Base-by-base conservation (phyloP, 495 filamentous ascomycete genomes). In the Talaromyces wortmannii region DNA sequence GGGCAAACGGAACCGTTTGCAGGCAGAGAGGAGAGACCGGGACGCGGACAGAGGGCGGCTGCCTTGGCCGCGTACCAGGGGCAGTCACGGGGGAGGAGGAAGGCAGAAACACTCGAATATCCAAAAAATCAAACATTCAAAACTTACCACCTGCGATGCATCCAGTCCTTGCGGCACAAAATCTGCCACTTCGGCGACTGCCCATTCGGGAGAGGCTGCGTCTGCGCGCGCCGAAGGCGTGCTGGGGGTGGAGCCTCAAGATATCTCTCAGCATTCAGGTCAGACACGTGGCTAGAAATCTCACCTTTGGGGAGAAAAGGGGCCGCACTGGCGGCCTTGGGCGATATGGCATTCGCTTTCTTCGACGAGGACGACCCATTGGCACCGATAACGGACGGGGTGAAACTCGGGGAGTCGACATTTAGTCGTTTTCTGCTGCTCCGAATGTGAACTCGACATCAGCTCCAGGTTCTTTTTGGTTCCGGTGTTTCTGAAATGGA, bases 321-420 rank as follows among this genome's bases (percentile, higher is more conserved):
- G 49, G 90, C 88, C n/a, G 94, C 94, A 70, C 77, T 91, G 2
- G 86, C 95, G 55, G 88, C 85, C 69, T 92, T 90, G 1, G 91
- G 90, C 5, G 92, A 92, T 55, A 97, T 86, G 16, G 80, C 77
- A 32, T 80, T 77, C 7, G 79, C 73, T 63, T 89, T 90, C 59
- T 85, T 87, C 15, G 70, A 61, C 13, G 69, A 23, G 23, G 23
- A 63, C 58, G 73, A 63, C 53, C 78, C 70, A 67, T 79, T 70
- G 40, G 73, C 71, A 36, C 77, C 74, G 13, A 84, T 64, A 48
- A 79, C 63, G 13, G 84, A 79, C 17, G 94, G 95, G 1, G 91
- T 96, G 61, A 98, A 98, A 44, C 92, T 87, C 12, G 95, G 94
- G 11, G 94, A 97, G 59, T 97, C 94, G 61, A 95, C 92, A 67